These are phyloP conservation scores for Vitis labrusca DNA, from an alignment of 164 flowering plant genomes.

Conservation along the genomic window DNA sequence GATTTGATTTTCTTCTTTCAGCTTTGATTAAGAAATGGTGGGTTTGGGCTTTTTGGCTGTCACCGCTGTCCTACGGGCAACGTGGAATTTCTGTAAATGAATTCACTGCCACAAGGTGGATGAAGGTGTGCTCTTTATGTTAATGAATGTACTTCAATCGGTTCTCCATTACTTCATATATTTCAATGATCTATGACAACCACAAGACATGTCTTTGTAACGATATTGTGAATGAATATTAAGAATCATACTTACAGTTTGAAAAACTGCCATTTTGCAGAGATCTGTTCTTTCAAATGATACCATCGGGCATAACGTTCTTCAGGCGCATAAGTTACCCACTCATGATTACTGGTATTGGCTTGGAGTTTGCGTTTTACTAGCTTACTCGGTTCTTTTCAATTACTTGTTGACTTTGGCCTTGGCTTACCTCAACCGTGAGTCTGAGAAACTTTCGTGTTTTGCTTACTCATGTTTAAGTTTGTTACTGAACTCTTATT, in stretches of 20 bases:
- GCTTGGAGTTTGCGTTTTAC: slow-evolving; percentile 68
- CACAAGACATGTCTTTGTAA: no score
- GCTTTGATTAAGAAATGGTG: slow-evolving; percentile 77
- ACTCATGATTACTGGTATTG: slow-evolving; percentile 66
- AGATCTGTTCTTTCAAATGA: slow-evolving; percentile 32
- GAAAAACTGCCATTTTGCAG: slow-evolving; percentile 37
- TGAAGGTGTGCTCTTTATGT: slow-evolving; percentile 46
- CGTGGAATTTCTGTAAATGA: slow-evolving; percentile 83
- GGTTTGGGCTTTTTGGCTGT: slow-evolving; percentile 86
- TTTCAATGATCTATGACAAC: no score
- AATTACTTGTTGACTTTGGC: slow-evolving; percentile 61
- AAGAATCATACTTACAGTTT: background rate
- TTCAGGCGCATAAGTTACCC: slow-evolving; percentile 51
- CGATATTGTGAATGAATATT: background rate
- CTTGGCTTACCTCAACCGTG: slow-evolving; percentile 71
- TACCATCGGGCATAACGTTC: slow-evolving; percentile 61
- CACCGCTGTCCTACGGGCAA: slow-evolving; percentile 86
- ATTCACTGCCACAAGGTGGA: slow-evolving; percentile 80
- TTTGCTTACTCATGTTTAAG: background rate
- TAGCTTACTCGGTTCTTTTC: slow-evolving; percentile 58
- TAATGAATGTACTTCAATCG: slow-evolving; percentile 4
- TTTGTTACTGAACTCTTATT: background rate
- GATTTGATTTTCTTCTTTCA: slow-evolving; percentile 21
- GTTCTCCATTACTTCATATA: no score
- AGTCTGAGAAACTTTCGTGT: slow-evolving; percentile 23